Conservation (phyloP, 2,329 filamentous ascomycete species). For the Botrytis paeoniae region DNA sequence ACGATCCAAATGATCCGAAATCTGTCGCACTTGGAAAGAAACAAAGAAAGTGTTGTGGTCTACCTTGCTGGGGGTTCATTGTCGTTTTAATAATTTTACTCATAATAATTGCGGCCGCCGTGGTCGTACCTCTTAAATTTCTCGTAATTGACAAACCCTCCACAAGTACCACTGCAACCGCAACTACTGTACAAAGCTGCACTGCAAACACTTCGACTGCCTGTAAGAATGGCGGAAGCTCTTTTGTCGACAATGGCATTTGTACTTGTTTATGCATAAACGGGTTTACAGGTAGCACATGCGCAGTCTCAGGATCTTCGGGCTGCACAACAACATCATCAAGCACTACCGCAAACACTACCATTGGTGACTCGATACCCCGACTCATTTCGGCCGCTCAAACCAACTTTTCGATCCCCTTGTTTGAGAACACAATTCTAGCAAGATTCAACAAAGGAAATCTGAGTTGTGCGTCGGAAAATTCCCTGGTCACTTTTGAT, state of each 20-base stretch:
- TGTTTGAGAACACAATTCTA: constrained; percentile 67
- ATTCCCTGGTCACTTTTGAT: constrained; percentile 82
- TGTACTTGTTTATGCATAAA: constrained; percentile 89
- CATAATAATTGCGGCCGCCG: constrained; percentile 72
- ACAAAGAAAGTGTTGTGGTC: constrained; percentile 70
- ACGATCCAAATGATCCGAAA: constrained; percentile 26
- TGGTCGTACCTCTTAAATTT: constrained; percentile 72
- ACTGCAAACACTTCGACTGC: constrained; percentile 61
- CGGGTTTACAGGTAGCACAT: constrained; percentile 71
- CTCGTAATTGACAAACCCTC: constrained; percentile 56
- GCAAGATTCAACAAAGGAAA: constrained; percentile 72
- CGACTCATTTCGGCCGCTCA: constrained; percentile 65
- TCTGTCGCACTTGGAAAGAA: constrained; percentile 30
- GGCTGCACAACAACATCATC: constrained; percentile 55
- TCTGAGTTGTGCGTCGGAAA: constrained; percentile 79
- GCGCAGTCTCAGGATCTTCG: constrained; percentile 49
- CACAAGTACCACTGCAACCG: constrained; percentile 22
- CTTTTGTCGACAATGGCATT: constrained; percentile 60
- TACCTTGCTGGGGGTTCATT: constrained; percentile 77
- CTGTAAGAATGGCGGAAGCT: constrained; percentile 70
- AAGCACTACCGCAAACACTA: constrained; percentile 57
- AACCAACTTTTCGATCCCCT: constrained; percentile 70
- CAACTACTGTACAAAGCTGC: constrained; percentile 45
- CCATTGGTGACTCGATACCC: constrained; percentile 75
- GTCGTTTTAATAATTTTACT: constrained; percentile 62